Evolutionary conservation across 2,329 filamentous ascomycete genomes (phyloP).

Genomic region (Aspergillus melleus): DNA sequence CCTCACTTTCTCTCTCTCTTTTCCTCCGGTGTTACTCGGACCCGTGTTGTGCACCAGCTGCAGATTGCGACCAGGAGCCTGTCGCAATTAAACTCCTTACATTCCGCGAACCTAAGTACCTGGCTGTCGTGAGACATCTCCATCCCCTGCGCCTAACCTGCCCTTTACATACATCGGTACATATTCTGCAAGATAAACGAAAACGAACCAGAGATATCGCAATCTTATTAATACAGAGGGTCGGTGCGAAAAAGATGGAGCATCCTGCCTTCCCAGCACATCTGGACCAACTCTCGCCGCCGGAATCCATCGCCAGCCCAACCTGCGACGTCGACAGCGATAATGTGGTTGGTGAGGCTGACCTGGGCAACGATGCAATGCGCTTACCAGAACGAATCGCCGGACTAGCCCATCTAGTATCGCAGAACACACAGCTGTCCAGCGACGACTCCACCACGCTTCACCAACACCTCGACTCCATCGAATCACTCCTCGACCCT

Average conservation of each 20-base stretch:
- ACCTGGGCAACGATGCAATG: slow-evolving; percentile 1
- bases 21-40: not conserved
- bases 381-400: slow-evolving; percentile 27
- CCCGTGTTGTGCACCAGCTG: not conserved
- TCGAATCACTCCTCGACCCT: slow-evolving; percentile 35
- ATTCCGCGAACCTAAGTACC: not conserved
- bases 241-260: slow-evolving; percentile 8
- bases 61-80: not conserved
- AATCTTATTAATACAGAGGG: not conserved
- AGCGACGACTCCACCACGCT: slow-evolving; percentile 31
- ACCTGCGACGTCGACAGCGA: slow-evolving; percentile 18
- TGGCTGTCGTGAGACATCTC: not conserved
- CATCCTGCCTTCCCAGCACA: slow-evolving; percentile 3
- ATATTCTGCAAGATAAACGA: not conserved
- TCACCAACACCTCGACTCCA: slow-evolving; percentile 38
- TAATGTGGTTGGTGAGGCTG: not conserved
- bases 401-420: slow-evolving; percentile 33
- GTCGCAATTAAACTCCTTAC: not conserved
- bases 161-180: not conserved
- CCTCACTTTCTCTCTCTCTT: not conserved
- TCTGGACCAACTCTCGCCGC: slow-evolving; percentile 13
- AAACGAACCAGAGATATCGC: not conserved
- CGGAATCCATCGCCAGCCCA: slow-evolving; percentile 29
- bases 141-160: not conserved
- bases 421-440: slow-evolving; percentile 25